Evolutionary conservation across 441 rosid genomes (phyloP), one percentile per base, ranked within the genome.

Genomic region (Adansonia gregorii): DNA sequence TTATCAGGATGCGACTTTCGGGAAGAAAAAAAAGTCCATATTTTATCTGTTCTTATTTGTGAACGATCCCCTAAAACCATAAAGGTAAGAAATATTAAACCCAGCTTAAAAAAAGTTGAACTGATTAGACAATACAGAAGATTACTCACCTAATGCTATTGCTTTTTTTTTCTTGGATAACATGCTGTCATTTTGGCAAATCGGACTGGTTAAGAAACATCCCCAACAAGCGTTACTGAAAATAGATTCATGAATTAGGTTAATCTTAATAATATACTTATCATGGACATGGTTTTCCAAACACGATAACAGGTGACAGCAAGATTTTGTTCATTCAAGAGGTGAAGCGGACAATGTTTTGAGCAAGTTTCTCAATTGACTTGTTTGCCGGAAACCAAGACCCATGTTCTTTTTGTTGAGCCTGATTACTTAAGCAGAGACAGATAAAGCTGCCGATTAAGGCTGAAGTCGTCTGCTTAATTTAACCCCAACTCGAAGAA

Each of bases 91-190:
- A 43, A 43, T 2, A 6, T 56, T 41, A 43, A 12, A 19, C 46
- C 76, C 63, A 31, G 17, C 64, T 41, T 67, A 12, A 69, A 59
- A 27, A 46, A 7, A 49, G 73, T 19, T 55, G 11, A 17, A 17
- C 15, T n/a, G 51, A 35, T 72, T n/a, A 56, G 65, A 72, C 49
- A 54, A 65, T 7, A 45, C 17, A 72, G 51, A 39, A 58, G 52
- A 72, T 56, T 17, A 73, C 19, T 58, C 67, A 73, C 67, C 67
- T 73, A 73, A 73, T 41, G 1, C 39, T 22, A 20, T 20, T 55
- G 52, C 35, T 39, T 19, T 65, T 65, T 64, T 12, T n/a, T 58
- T 19, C 11, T 10, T 19, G 14, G 17, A 58, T 39, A 54, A 73
- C 20, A 52, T 51, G 17, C 4, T 27, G 48, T 54, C 15, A n/a